Evolutionary conservation across 1,139 yeast genomes (phyloP).

Genomic region (Debaryomycetaceae sp.): DNA sequence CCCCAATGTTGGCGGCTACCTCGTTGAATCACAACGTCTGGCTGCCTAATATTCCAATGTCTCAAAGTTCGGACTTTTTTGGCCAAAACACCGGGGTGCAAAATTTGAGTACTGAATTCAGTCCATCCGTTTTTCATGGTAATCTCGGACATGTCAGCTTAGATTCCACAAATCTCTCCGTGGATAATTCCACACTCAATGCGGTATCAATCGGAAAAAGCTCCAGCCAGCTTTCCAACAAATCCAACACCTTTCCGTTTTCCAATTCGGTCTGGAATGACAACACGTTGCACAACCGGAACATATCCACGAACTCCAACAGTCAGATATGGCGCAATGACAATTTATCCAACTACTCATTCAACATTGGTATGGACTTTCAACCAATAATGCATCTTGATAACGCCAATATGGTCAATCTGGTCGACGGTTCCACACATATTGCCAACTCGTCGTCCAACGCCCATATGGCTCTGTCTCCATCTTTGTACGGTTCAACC

Average conservation of each 20-base stretch:
- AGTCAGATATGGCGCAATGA: slow-evolving; percentile 33
- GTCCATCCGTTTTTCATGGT: background rate
- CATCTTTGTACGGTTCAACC: background rate
- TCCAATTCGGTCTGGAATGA: slow-evolving; percentile 8
- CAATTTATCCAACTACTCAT: slow-evolving; percentile 11
- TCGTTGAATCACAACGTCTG: slow-evolving; percentile 8
- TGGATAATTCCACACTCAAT: background rate
- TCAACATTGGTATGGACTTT: slow-evolving; percentile 14
- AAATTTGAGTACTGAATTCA: slow-evolving; percentile 3
- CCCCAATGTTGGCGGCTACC: slow-evolving; percentile 14
- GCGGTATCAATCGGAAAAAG: background rate
- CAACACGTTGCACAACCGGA: slow-evolving; percentile 15
- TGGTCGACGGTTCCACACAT: background rate
- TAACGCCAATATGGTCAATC: background rate
- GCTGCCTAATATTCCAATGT: slow-evolving; percentile 1
- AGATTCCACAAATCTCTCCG: background rate
- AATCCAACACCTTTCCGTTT: background rate
- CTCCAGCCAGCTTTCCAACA: slow-evolving; percentile 1
- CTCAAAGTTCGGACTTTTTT: background rate
- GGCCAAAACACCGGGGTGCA: background rate
- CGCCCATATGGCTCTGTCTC: background rate
- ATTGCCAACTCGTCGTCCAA: background rate
- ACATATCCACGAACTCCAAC: slow-evolving; percentile 23
- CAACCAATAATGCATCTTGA: slow-evolving; percentile 7
- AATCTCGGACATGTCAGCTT: background rate